Evolutionary conservation across 768 basidiomycete species (phyloP).

Genomic region (Boletus tylopilopsis): DNA sequence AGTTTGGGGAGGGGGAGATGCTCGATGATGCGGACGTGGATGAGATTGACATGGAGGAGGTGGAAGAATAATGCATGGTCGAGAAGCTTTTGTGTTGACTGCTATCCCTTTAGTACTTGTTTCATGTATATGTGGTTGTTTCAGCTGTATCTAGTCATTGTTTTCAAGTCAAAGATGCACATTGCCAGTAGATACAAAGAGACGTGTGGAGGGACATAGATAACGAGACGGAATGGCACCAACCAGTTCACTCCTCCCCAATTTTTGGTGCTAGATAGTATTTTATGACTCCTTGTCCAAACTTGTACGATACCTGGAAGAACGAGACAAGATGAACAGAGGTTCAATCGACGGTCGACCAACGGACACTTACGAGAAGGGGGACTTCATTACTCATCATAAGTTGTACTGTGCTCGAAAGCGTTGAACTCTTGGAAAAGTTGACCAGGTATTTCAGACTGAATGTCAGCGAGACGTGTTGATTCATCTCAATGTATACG

Average conservation of each 20-base stretch:
- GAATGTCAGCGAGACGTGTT: constrained; percentile 89
- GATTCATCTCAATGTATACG: constrained; percentile 85
- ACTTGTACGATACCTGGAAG: constrained; percentile 79
- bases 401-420: constrained; percentile 71
- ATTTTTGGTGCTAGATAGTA: constrained; percentile 98
- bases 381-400: constrained; percentile 94
- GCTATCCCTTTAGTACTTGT: background rate
- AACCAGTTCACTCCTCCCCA: constrained; percentile 60
- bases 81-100: background rate
- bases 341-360: background rate
- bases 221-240: constrained; percentile 11
- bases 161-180: constrained; percentile 5
- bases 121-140: constrained; percentile 6
- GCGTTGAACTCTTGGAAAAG: constrained; percentile 84
- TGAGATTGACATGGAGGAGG: constrained; percentile 10
- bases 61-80: constrained; percentile 11
- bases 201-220: constrained; percentile 7
- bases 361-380: constrained; percentile 55
- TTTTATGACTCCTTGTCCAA: constrained; percentile 81
- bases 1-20: background rate
- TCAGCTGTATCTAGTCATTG: constrained; percentile 13
- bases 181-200: constrained; percentile 14
- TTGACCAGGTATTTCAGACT: constrained; percentile 96
- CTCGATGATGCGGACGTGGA: constrained; percentile 9
- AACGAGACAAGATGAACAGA: background rate